Conservation (phyloP, 73 alveolate species). For the Symbiodinium natans region DNA sequence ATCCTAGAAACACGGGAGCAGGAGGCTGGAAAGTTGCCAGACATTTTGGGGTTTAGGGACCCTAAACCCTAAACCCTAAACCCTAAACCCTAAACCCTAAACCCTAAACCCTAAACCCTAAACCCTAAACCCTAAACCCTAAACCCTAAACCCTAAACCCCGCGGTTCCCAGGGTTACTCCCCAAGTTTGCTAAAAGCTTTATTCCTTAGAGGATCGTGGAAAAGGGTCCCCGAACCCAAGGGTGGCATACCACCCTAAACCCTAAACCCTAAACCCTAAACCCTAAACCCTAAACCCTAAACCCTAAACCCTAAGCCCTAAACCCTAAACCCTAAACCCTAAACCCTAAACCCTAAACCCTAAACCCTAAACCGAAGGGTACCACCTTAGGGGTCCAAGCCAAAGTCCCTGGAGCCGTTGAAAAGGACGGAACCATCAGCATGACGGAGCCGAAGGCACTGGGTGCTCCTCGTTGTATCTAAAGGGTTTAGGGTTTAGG, state of each 20-base stretch:
- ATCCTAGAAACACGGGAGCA: no score
- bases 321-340: not conserved
- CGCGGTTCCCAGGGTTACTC: not conserved
- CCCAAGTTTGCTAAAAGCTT: no score
- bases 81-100: not conserved
- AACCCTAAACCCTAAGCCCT: not conserved
- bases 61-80: not conserved
- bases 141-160: not conserved
- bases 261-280: not conserved
- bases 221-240: no score
- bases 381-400: no score
- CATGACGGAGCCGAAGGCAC: not conserved
- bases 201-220: no score
- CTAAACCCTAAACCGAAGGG: no score
- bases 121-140: not conserved
- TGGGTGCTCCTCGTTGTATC: no score
- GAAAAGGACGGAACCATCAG: not conserved
- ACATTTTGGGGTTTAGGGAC: no score
- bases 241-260: not conserved
- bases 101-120: not conserved
- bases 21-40: no score
- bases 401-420: no score
- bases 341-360: not conserved
- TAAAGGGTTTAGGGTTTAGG: not conserved
- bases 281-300: not conserved